Evolutionary conservation across 1,284 basidiomycete species (phyloP), one percentile per base, ranked within the genome.

Genomic region (Ceratobasidium sp.): DNA sequence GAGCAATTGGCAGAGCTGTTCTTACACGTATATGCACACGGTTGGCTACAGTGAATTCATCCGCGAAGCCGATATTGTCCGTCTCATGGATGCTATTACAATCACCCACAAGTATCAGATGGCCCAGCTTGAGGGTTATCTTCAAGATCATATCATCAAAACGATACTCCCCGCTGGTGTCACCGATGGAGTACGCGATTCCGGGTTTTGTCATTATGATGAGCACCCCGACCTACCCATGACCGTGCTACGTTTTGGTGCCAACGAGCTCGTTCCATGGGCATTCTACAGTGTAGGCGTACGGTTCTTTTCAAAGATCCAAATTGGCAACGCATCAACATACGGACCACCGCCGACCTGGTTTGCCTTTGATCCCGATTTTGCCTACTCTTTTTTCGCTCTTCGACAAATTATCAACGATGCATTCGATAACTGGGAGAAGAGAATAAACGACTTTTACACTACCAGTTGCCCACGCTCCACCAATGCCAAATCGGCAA

Each of bases 201-300:
- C 33, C 11, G 33, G 33, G 33, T 36, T 36, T 11, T 36, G 33
- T 36, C 33, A 36, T n/a, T 58, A 58, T 30, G 29, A 58, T n/a
- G 44, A 47, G 5, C n/a, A 30, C 7, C 41, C 19, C 19, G 23
- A 11, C 8, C 42, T 58, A 13, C 41, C 56, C 46, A 29, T 29
- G 8, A 19, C 27, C 13, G 56, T 29, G 16, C 46, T 58, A 7
- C 56, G 27, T 21, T 25, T 47, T 29, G 41, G 56, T 30, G 27
- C 56, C 2, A 29, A 58, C n/a, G 29, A 44, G 8, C 56, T 58
- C 29, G 42, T 41, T n/a, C 56, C 56, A 27, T 58, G 56, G 56
- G 56, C 42, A 14, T 58, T 58, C 42, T 58, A 58, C 21, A 42
- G 13, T 13, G 7, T 58, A 11, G 29, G 41, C 4, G 27, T 46